These are phyloP conservation scores for Mucor velutinosus DNA, from an alignment of 371 early-diverging fungal species.

Conservation along the genomic window DNA sequence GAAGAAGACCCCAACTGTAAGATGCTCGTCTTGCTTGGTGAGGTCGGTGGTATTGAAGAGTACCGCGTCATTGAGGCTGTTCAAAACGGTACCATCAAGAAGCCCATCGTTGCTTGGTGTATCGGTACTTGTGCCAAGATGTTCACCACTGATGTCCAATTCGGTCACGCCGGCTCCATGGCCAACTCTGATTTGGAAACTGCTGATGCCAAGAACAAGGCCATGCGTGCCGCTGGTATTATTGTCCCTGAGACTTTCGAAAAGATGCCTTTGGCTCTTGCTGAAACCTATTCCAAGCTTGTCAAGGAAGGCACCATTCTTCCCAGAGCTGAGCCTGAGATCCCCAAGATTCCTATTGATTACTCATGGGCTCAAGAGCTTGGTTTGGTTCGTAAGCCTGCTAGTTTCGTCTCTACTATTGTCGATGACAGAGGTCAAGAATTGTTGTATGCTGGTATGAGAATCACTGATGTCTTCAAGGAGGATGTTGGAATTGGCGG, in stretches of 20 bases:
- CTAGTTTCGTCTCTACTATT: conserved; percentile 97
- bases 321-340: conserved; percentile 83
- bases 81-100: conserved; percentile 84
- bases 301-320: conserved; percentile 74
- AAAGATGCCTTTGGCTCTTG: conserved; percentile 84
- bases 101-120: conserved; percentile 98
- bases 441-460: conserved; percentile 97
- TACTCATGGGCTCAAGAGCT: conserved; percentile 98
- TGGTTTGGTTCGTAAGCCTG: conserved; percentile 98
- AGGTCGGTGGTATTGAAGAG: conserved; percentile 98
- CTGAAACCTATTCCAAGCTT: conserved; percentile 76
- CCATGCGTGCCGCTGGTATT: conserved; percentile 87
- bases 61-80: conserved; percentile 94
- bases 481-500: conserved; percentile 98
- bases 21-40: conserved; percentile 94
- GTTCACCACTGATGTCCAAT: conserved; percentile 98
- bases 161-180: conserved; percentile 97
- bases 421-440: conserved; percentile 99
- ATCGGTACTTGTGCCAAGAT: conserved; percentile 98
- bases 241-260: conserved; percentile 96
- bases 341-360: conserved; percentile 99
- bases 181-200: conserved; percentile 97
- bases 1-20: conserved; percentile 93
- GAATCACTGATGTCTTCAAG: conserved; percentile 96
- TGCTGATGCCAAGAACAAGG: conserved; percentile 94